These are phyloP conservation scores for Lentinula sp. DNA, from an alignment of 768 basidiomycete species.

Conservation along the genomic window DNA sequence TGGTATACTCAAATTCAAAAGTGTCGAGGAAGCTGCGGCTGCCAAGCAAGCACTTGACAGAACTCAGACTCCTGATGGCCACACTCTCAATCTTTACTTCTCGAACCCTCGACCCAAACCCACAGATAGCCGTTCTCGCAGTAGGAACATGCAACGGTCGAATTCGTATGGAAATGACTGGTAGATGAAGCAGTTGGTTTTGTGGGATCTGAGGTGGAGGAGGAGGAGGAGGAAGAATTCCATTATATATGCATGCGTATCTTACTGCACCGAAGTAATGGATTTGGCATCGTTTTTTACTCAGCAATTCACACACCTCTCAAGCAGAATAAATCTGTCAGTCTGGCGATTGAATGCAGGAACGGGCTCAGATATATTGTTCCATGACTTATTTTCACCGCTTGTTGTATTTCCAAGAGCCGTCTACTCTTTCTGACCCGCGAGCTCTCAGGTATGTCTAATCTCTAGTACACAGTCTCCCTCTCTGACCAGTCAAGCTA, in stretches of 20 bases:
- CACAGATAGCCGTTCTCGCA: not conserved
- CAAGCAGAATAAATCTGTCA: too few species aligned
- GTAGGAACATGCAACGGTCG: not conserved
- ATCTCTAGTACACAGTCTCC: too few species aligned
- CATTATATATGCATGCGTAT: not conserved
- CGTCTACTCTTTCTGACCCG: too few species aligned
- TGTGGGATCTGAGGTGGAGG: not conserved
- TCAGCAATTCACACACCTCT: too few species aligned
- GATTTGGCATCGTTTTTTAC: not conserved
- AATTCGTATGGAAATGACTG: conserved; percentile 1
- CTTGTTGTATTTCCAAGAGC: too few species aligned
- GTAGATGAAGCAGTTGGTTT: not conserved
- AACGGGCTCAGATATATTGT: too few species aligned
- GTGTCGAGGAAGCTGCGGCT: not conserved
- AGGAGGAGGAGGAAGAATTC: not conserved
- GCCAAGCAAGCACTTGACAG: not conserved
- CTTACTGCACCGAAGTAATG: not conserved
- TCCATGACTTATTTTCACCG: too few species aligned
- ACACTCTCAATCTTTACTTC: not conserved
- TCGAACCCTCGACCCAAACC: not conserved
- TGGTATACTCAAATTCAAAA: not conserved
- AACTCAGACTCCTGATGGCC: not conserved
- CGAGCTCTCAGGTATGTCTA: too few species aligned
- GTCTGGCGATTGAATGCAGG: too few species aligned
- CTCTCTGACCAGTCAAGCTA: too few species aligned